phyloP scores from a whole-genome alignment of 306 rosid species.

The Acmispon strigosus region DNA sequence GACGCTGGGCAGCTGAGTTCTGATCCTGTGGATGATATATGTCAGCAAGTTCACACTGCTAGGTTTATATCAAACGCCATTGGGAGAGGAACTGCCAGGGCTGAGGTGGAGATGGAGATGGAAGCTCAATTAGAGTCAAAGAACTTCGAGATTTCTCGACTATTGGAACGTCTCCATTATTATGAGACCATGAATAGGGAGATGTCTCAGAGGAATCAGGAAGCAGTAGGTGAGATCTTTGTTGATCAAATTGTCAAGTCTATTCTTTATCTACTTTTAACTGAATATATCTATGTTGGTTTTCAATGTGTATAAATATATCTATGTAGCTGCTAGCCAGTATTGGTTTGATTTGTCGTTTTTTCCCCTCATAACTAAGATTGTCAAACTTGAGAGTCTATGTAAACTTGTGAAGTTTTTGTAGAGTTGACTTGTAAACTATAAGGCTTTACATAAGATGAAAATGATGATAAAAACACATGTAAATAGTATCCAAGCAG shows the following conservation, averaged over 20 bases:
- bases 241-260: not conserved
- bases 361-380: not conserved
- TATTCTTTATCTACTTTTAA: not conserved
- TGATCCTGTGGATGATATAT: constrained; percentile 57
- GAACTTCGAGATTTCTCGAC: constrained; percentile 89
- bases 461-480: too few relatives aligned
- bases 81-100: constrained; percentile 80
- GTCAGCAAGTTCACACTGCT: constrained; percentile 70
- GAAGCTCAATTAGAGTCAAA: constrained; percentile 65
- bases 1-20: constrained; percentile 38
- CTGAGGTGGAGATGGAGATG: constrained; percentile 81
- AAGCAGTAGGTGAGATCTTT: constrained; percentile 68
- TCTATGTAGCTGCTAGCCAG: not conserved
- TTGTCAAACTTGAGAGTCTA: too few relatives aligned
- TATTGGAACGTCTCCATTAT: constrained; percentile 70
- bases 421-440: too few relatives aligned
- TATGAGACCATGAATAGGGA: constrained; percentile 96
- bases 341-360: not conserved
- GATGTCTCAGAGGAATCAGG: constrained; percentile 98
- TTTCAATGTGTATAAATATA: too few relatives aligned
- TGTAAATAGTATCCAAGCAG: too few relatives aligned
- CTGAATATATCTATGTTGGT: not conserved
- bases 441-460: too few relatives aligned
- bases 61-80: constrained; percentile 74
- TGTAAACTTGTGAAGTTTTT: too few relatives aligned